Percentiles rank a stretch among this genome's conserved stretches.
phyloP scores from a whole-genome alignment of 1,284 basidiomycete species.

The Macrocystidia cucumis region DNA sequence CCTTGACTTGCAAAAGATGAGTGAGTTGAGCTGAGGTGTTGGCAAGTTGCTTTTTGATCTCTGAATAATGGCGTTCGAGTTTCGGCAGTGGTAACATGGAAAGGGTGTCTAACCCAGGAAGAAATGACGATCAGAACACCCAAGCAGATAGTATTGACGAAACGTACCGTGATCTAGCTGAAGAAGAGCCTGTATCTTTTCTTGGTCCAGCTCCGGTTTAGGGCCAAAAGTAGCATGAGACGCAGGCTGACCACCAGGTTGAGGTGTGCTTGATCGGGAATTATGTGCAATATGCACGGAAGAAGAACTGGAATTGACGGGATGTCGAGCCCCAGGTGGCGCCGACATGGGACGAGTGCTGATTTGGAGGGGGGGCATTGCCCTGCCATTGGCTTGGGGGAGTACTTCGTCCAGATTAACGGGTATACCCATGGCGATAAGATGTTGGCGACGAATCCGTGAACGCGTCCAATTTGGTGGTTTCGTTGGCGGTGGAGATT shows the following conservation, averaged over 20 bases:
- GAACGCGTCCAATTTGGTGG: slow-evolving; percentile 91
- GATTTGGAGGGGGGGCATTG: slow-evolving; percentile 75
- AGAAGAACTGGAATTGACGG: slow-evolving; percentile 25
- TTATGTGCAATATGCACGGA: slow-evolving; percentile 28
- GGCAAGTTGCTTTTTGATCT: slow-evolving; percentile 63
- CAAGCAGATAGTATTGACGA: neutral
- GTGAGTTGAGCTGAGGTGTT: slow-evolving; percentile 70
- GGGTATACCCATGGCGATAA: slow-evolving; percentile 86
- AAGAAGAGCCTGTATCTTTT: slow-evolving; percentile 58
- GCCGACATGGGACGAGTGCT: slow-evolving; percentile 76
- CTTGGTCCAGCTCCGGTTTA: slow-evolving; percentile 64
- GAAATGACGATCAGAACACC: no score
- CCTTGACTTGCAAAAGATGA: slow-evolving; percentile 75
- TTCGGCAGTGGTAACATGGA: slow-evolving; percentile 59
- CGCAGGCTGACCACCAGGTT: slow-evolving; percentile 29
- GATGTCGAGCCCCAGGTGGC: slow-evolving; percentile 54
- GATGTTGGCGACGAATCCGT: slow-evolving; percentile 78
- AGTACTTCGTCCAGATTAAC: slow-evolving; percentile 90
- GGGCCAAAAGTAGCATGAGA: slow-evolving; percentile 48
- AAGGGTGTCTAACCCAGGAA: slow-evolving; percentile 75
- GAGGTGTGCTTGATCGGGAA: slow-evolving; percentile 53
- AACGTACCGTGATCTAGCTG: slow-evolving; percentile 59
- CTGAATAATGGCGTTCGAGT: slow-evolving; percentile 59
- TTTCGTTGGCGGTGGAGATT: slow-evolving; percentile 57
- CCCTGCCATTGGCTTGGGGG: slow-evolving; percentile 62